Evolutionary conservation across 2,329 filamentous ascomycete genomes (phyloP).

Genomic region (Exophiala aquamarina): DNA sequence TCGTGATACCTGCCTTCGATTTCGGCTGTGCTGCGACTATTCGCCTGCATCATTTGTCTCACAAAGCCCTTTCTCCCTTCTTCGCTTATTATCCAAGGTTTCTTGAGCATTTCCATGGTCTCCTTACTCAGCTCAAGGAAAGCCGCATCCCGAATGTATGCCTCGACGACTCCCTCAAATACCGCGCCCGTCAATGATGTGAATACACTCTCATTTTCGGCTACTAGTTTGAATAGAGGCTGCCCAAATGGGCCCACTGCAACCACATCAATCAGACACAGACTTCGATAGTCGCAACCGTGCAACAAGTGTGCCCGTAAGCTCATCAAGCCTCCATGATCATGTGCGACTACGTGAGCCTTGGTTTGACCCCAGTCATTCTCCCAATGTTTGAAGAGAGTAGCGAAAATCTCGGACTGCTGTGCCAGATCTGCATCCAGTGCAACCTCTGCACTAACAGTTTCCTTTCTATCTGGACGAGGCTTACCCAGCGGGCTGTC

Average conservation of each 20-base stretch:
- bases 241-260: constrained; percentile 44
- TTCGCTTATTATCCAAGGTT: constrained; percentile 34
- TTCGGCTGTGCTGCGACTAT: constrained; percentile 31
- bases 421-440: constrained; percentile 38
- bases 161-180: constrained; percentile 41
- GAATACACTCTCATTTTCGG: constrained; percentile 38
- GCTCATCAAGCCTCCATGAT: constrained; percentile 45
- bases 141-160: constrained; percentile 43
- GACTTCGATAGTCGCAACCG: constrained; percentile 36
- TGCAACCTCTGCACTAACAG: constrained; percentile 20
- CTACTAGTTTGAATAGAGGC: constrained; percentile 45
- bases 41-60: constrained; percentile 41
- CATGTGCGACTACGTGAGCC: constrained; percentile 47
- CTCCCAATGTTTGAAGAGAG: constrained; percentile 39
- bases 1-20: constrained; percentile 41
- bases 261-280: constrained; percentile 47
- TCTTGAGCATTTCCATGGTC: constrained; percentile 38
- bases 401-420: constrained; percentile 41
- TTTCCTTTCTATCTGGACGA: constrained; percentile 5
- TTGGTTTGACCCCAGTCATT: constrained; percentile 24
- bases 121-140: constrained; percentile 32
- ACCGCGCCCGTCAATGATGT: constrained; percentile 31
- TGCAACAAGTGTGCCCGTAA: constrained; percentile 42
- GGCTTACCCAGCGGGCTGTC: constrained; percentile 33
- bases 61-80: constrained; percentile 40